Percentiles rank a stretch among this genome's conserved stretches.
phyloP scores from a whole-genome alignment of 2,329 filamentous ascomycete species.

The Pseudopithomyces chartarum region DNA sequence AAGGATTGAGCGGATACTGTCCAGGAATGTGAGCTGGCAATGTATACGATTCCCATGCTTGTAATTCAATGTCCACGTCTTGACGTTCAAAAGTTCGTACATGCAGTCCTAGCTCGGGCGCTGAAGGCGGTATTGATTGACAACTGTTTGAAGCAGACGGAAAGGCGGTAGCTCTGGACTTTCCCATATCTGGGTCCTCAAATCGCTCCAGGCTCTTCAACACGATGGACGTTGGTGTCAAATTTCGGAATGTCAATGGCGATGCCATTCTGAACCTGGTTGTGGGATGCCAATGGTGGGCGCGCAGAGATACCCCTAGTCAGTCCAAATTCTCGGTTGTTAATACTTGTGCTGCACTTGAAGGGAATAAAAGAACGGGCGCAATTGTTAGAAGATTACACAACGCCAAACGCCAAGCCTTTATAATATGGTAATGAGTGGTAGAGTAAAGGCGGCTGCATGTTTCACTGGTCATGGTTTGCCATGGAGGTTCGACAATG shows the following conservation, averaged over 20 bases:
- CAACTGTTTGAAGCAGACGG: conserved; percentile 36
- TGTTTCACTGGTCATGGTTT: neutral
- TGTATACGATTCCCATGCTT: conserved; percentile 68
- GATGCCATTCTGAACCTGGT: conserved; percentile 24
- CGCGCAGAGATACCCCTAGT: neutral
- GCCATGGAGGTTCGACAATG: neutral
- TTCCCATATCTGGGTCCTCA: conserved; percentile 56
- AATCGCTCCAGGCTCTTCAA: conserved; percentile 78
- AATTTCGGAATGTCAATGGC: conserved; percentile 78
- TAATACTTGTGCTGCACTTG: too few species aligned
- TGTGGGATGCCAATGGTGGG: neutral
- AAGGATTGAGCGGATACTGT: neutral
- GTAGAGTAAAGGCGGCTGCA: neutral
- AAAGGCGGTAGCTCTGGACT: conserved; percentile 37
- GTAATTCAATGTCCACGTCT: conserved; percentile 66
- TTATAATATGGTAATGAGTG: neutral
- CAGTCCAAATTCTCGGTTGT: too few species aligned
- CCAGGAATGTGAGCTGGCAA: conserved; percentile 60
- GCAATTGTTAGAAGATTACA: too few species aligned
- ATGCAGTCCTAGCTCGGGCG: conserved; percentile 56
- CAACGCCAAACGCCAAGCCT: neutral
- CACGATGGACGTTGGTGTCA: conserved; percentile 74
- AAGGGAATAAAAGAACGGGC: too few species aligned
- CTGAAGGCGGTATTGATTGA: conserved; percentile 38
- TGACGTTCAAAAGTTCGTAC: conserved; percentile 65